Conservation (phyloP, 306 rosid species). For the Albizia julibrissin region DNA sequence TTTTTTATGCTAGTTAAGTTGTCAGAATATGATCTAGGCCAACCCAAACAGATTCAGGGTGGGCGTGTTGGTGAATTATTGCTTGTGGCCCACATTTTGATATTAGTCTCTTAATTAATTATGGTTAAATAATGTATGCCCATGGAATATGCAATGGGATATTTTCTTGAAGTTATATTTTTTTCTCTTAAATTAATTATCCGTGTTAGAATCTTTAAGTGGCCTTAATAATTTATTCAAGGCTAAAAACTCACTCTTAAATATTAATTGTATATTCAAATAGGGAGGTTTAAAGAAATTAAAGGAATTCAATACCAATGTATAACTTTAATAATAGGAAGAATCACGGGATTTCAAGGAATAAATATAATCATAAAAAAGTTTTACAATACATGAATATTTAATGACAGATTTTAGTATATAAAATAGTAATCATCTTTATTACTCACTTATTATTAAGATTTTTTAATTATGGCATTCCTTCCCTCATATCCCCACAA, state of each 20-base stretch:
- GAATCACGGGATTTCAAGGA: no score
- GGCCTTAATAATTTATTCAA: background rate
- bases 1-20: background rate
- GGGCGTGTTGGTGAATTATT: background rate
- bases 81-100: background rate
- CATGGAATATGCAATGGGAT: conserved; percentile 18
- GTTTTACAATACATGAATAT: no score
- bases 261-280: no score
- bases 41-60: background rate
- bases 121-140: background rate
- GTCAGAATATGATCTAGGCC: background rate
- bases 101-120: background rate
- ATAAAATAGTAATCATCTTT: no score
- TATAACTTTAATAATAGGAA: no score
- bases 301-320: no score
- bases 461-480: no score
- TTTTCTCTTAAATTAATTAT: background rate
- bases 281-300: no score
- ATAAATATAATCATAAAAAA: no score
- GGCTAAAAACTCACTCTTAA: background rate
- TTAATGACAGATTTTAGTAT: no score
- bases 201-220: background rate
- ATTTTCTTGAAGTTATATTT: background rate
- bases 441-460: no score
- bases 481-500: no score